Base-by-base conservation (phyloP, 148 eudicot species). In the Chenopodium album region DNA sequence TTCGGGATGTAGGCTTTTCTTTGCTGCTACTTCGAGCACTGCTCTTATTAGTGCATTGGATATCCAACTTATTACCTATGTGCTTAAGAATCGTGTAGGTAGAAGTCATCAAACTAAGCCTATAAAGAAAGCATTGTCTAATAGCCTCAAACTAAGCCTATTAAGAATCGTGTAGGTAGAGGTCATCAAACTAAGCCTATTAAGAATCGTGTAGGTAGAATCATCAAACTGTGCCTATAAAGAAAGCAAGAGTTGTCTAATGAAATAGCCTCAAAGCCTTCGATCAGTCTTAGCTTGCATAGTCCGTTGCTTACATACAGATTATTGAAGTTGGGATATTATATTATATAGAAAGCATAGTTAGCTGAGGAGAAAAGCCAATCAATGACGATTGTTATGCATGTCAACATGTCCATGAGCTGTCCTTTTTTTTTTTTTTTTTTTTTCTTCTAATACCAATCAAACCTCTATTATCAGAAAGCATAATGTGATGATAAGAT, bases 401-500 rank as follows among this genome's bases (percentile, higher is more conserved):
- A 82, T 73, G 76, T 82, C 82, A 78, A 81, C 80, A 44, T 59
- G 29, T 74, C 29, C 67, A 37, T 52, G 6, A 70, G 14, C 31
- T 76, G 71, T 64, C 32, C 70, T 76, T 8, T 4, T 17, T 74
- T 23, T 34, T 56, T 54, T 76, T 64, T 75, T 76, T 8, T 4
- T 17, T 74, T 23, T 34, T 56, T 44, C 69, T 62, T 76, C 77
- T 71, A 32, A 76, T 29, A 32, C 12, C 69, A 71, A 44, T 32
- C 81, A 67, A 83, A 50, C 71, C 65, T 56, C 71, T 54, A 56
- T 23, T 20, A 71, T 73, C 44, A 44, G 52, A 54, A 50, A 71
- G 66, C 64, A 80, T 23, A 46, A 46, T 11, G 28, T 7, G 28
- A 29, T 44, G 50, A 37, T 37, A 67, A 67, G 8, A 46, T 78